Conservation (phyloP, 306 rosid genomes). For the Ochetophila trinervis region DNA sequence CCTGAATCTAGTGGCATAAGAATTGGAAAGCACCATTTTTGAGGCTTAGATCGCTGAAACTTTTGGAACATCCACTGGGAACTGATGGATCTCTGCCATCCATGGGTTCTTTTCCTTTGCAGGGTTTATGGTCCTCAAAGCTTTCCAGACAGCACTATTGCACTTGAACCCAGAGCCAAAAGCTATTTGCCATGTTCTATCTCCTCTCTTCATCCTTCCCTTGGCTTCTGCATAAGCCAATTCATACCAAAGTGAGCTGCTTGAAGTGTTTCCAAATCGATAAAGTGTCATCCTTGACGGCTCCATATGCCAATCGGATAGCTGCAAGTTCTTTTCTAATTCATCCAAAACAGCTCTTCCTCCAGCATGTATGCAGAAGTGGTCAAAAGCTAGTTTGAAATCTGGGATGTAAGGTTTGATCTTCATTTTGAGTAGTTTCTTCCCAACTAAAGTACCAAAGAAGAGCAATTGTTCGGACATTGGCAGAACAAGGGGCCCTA, state of each 20-base stretch:
- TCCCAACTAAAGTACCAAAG: slow-evolving; percentile 64
- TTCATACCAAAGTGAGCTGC: slow-evolving; percentile 93
- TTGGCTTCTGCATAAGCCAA: slow-evolving; percentile 85
- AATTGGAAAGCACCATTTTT: background rate
- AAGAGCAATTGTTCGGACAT: slow-evolving; percentile 84
- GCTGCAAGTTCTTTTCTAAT: slow-evolving; percentile 85
- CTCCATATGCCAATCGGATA: slow-evolving; percentile 92
- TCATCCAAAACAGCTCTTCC: slow-evolving; percentile 92
- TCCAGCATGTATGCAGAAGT: slow-evolving; percentile 90
- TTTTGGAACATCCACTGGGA: slow-evolving; percentile 78
- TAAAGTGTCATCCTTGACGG: slow-evolving; percentile 94
- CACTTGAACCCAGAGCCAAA: slow-evolving; percentile 92
- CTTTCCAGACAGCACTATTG: slow-evolving; percentile 94
- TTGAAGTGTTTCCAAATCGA: slow-evolving; percentile 87
- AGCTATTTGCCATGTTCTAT: slow-evolving; percentile 92
- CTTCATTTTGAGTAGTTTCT: slow-evolving; percentile 78
- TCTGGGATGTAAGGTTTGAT: slow-evolving; percentile 89
- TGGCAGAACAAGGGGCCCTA: slow-evolving; percentile 88
- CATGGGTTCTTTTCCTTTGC: slow-evolving; percentile 76
- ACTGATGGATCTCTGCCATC: slow-evolving; percentile 68
- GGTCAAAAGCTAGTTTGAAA: slow-evolving; percentile 87
- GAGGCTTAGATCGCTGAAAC: slow-evolving; percentile 46
- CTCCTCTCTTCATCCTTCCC: slow-evolving; percentile 84
- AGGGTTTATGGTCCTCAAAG: slow-evolving; percentile 65
- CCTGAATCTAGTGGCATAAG: slow-evolving; percentile 25